Base-by-base conservation (phyloP, 1,284 basidiomycete species). In the Microbotryum saponariae region DNA sequence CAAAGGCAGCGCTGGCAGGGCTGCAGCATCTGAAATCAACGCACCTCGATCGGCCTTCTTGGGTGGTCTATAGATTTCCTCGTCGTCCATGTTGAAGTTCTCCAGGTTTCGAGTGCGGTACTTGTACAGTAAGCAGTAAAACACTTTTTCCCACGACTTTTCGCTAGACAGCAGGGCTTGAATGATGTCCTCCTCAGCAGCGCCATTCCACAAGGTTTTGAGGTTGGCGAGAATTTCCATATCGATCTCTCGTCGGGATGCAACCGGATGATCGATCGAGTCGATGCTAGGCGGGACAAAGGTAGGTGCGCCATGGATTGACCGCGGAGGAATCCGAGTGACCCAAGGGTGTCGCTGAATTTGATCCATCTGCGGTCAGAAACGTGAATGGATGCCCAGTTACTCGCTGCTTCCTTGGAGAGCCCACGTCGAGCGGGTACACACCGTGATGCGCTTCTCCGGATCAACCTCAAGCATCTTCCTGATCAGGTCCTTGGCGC, bases 271-370 rank as follows among this genome's bases (percentile, higher is more conserved):
- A 21, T 85, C 83, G 54, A 89, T 84, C 62, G 82, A 80, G 60
- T 83, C 81, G 44, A 91, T 77, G 61, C 81, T 81, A n/a, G 85
- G 88, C 66, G 79, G 89, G 70, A 77, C 86, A 74, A 77, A 78
- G 55, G 85, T 79, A 58, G 83, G 65, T 49, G 76, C 76, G 69
- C 81, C 77, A 47, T 67, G 58, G 54, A 79, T 76, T 58, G 78
- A 74, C 71, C 84, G 82, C 9, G 82, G 82, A 51, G 81, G 74
- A 51, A 82, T 79, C 29, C 85, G 85, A 9, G 81, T 82, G 77
- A 91, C 96, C 83, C 96, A 98, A 1, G 91, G 90, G 74, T 97
- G 94, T 4, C 73, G 72, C 71, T 90, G 80, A 70, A 99, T 92
- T 62, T 92, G 86, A 20, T 83, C 76, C 82, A 97, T 92, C 64